Evolutionary conservation across 208 protist genomes (phyloP), one percentile per base, ranked within the genome.

Genomic region (Angomonas ambiguus): DNA sequence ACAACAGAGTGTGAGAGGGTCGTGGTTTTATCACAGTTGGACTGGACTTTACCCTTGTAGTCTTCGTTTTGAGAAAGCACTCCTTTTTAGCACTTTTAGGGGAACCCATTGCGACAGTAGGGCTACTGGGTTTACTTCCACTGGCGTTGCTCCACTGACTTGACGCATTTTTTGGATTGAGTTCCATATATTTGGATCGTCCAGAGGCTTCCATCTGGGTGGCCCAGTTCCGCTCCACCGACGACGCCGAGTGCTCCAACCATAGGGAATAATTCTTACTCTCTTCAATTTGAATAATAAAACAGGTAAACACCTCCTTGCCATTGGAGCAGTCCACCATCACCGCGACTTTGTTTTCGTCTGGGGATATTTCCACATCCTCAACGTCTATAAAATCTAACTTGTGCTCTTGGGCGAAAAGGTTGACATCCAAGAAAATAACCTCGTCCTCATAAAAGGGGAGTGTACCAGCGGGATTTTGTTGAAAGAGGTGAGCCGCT

Each of bases 251-350:
- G 28, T 22, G 22, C 18, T 77, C 53, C 34, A 91, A 42, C 82
- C 85, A 91, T 5, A 18, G 34, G 18, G 35, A 27, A 62, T 82
- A 91, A 62, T 87, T 81, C 0, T 87, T 72, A 5, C 18, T 53
- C 55, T 88, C 72, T 16, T 51, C 51, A 31, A 88, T 82, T 10
- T 72, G 51, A 6, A 89, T 20, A 11, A 90, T 49, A 60, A 93
- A 79, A 13, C 89, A 66, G 4, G 75, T 86, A 61, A 74, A 88
- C 18, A 90, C 65, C 63, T 93, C 87, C 11, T 62, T 61, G 2
- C 87, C 83, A 35, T 76, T 77, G n/a, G 77, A 84, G 69, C 75
- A 87, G 59, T 93, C 87, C 33, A 93, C 11, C 16, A 79, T 79
- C 18, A 84, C 67, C 13, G 77, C 81, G 1, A 90, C 45, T 4